Evolutionary conservation across 2,329 filamentous ascomycete species (phyloP), one percentile per base, ranked within the genome.

Genomic region (Fusarium poae): DNA sequence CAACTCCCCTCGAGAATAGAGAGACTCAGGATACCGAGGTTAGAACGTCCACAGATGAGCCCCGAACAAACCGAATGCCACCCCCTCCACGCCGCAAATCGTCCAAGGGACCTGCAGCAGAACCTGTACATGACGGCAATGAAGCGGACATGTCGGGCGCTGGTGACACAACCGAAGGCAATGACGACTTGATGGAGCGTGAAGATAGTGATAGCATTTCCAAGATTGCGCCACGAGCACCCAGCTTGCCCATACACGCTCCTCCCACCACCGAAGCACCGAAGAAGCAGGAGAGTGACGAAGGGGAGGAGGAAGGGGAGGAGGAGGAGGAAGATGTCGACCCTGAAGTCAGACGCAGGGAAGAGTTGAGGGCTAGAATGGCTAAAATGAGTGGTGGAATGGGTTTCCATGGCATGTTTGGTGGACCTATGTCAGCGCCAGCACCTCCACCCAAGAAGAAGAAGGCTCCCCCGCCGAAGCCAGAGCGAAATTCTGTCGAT

Each of bases 371-470:
- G 63, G 94, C 96, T 65, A 89, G 96, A 73, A 99, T 99, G 93
- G 96, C 96, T 45, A 97, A 97, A 81, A 96, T 99, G 91, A 97
- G 95, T 72, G 95, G 95, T 57, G 95, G 95, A 23, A 97, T 97
- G 93, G 93, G 93, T 46, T 97, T 98, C 91, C 89, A 93, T 77
- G 93, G 93, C 73, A 96, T 98, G 89, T 97, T 97, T 78, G 93
- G 92, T 20, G 86, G 87, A 21, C 88, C 90, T 35, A 89, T 88
- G 62, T 87, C 93, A 77, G 86, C 89, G 18, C 86, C 91, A 81
- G 77, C 80, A n/a, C 76, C 82, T 30, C 73, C 82, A 11, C 78
- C 82, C 12, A 81, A 83, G 40, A 88, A 84, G 76, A 89, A 89
- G 79, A 89, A 89, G 46, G 72, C 79, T 12, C 35, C 35, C 18